Evolutionary conservation across 495 filamentous ascomycete genomes (phyloP).

Genomic region (Cercophora samala): DNA sequence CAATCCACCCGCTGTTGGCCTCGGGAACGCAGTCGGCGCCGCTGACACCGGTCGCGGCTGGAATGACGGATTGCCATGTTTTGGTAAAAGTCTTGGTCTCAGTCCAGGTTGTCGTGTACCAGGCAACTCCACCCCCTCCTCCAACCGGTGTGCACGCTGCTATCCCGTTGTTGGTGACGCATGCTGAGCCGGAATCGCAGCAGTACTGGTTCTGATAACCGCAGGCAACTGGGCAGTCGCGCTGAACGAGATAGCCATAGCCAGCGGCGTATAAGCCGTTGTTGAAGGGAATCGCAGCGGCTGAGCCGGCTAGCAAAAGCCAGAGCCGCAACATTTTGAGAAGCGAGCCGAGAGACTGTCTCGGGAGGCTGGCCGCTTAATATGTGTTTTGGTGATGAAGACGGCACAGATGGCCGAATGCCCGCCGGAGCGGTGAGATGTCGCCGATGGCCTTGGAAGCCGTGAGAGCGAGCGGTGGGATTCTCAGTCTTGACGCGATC

Average conservation of each 20-base stretch:
- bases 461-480: background rate
- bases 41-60: constrained; percentile 41
- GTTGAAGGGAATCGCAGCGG: constrained; percentile 40
- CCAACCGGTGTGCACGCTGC: constrained; percentile 35
- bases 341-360: background rate
- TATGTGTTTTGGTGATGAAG: background rate
- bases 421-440: constrained; percentile 4
- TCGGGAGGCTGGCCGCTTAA: background rate
- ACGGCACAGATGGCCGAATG: background rate
- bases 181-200: constrained; percentile 58
- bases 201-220: constrained; percentile 66
- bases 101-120: constrained; percentile 75
- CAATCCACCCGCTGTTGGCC: constrained; percentile 54
- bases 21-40: constrained; percentile 53
- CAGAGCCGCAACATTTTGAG: constrained; percentile 25
- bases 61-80: constrained; percentile 53
- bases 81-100: constrained; percentile 63
- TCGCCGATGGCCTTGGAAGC: background rate
- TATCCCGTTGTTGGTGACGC: constrained; percentile 58
- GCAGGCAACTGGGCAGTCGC: constrained; percentile 62
- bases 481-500: background rate
- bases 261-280: constrained; percentile 36
- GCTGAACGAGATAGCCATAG: constrained; percentile 41
- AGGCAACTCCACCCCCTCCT: constrained; percentile 47
- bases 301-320: constrained; percentile 24